Base-by-base conservation (phyloP, 345 rosid genomes). In the Gossypium herbaceum region DNA sequence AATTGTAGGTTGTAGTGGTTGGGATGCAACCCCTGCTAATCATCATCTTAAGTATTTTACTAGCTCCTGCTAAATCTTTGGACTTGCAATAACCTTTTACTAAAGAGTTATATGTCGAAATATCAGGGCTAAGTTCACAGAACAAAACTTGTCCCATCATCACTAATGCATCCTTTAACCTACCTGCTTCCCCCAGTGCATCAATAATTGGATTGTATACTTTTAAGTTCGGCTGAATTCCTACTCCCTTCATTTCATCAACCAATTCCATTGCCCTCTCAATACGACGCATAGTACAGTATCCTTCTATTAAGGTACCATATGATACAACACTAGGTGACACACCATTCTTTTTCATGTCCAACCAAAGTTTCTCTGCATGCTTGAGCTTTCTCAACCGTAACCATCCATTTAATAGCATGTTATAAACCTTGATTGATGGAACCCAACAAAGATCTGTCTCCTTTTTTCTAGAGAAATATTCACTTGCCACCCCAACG, bases 251-350 rank as follows among this genome's bases (percentile, higher is more conserved):
- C 98, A 93, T 89, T 71, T 86, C 90, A 43, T 86, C 84, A 48
- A 91, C 84, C 87, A 93, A 80, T 56, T 84, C 88, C 55, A 86
- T 77, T 51, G 98, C 98, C 62, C 71, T 82, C 84, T 88, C 92
- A 51, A 88, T 89, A 54, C 78, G 87, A 22, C 82, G 86, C 94
- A 88, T 85, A 71, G 88, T 73, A 71, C 96, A 93, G 57, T 90
- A 91, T 52, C 99, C 99, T 84, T 90, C 96, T 3, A 93, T 82
- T 73, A 95, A 84, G n/a, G 96, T 91, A 56, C 97, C 99, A 69
- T 89, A 90, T 9, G 94, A 89, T 48, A 93, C 92, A 75, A 90
- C 83, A 34, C 66, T 86, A 7, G 91, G 96, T 34, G 29, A 81
- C 80, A 91, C 86, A 48, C 83, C 80, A 75, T 79, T 84, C 67